Evolutionary conservation across 257 asterid species (phyloP).

Genomic region (Leptodermis oblonga): DNA sequence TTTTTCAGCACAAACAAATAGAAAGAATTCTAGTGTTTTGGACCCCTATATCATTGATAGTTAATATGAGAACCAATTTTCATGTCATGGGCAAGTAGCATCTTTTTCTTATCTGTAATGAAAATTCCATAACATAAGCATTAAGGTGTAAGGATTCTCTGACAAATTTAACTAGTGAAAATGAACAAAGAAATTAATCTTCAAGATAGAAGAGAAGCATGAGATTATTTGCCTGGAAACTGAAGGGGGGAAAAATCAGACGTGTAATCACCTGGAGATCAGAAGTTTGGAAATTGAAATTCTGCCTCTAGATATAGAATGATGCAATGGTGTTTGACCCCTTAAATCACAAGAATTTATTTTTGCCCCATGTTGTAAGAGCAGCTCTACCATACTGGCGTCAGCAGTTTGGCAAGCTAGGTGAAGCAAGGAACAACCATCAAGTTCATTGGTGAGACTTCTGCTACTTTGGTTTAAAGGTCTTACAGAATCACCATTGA

Average conservation of each 20-base stretch:
- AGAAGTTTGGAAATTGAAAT: slow-evolving; percentile 55
- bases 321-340: slow-evolving; percentile 84
- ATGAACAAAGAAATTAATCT: neutral
- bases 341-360: slow-evolving; percentile 52
- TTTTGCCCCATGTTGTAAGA: slow-evolving; percentile 78
- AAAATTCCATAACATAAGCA: neutral
- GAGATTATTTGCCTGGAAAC: neutral
- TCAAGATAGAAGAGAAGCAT: neutral
- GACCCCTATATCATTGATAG: neutral
- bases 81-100: too few relatives aligned
- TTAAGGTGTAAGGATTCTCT: neutral
- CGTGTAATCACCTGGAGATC: slow-evolving; percentile 51
- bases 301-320: slow-evolving; percentile 67
- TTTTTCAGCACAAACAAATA: too few relatives aligned
- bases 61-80: neutral
- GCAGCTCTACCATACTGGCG: slow-evolving; percentile 86
- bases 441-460: slow-evolving; percentile 35
- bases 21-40: neutral
- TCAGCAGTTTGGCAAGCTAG: slow-evolving; percentile 90
- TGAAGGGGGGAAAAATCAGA: neutral
- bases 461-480: slow-evolving; percentile 31
- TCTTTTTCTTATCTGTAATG: too few relatives aligned
- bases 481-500: slow-evolving; percentile 38
- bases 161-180: neutral
- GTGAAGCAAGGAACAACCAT: slow-evolving; percentile 83